phyloP scores from a whole-genome alignment of 805 yeast genomes.

The Ogataea neopini region DNA sequence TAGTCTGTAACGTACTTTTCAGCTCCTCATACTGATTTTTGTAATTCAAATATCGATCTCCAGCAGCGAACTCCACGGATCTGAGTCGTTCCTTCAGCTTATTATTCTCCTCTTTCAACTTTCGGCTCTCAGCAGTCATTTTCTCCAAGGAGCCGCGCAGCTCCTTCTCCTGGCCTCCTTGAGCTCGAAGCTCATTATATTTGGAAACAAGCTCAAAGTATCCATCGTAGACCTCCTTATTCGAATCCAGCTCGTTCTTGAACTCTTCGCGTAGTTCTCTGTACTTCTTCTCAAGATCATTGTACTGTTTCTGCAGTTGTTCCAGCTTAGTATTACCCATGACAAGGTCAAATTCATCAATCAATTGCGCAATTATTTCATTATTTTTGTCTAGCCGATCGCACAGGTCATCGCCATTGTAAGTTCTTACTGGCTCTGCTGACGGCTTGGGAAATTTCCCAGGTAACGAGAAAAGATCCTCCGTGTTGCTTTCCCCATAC shows the following conservation, averaged over 20 bases:
- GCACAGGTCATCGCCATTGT: background rate
- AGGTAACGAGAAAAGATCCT: conserved; percentile 15
- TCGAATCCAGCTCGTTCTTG: conserved; percentile 23
- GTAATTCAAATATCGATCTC: conserved; percentile 16
- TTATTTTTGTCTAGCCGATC: conserved; percentile 14
- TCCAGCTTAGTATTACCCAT: conserved; percentile 17
- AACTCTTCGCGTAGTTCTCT: conserved; percentile 27
- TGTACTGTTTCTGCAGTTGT: conserved; percentile 17
- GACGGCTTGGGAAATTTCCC: conserved; percentile 18
- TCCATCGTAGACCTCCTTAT: conserved; percentile 28
- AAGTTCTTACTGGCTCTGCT: background rate
- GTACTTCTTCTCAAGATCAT: conserved; percentile 20
- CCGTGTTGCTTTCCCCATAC: conserved; percentile 13
- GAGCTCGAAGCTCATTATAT: conserved; percentile 13
- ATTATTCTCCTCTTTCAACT: conserved; percentile 13
- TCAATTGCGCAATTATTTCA: conserved; percentile 11
- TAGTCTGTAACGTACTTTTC: conserved; percentile 12
- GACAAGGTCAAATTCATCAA: conserved; percentile 16
- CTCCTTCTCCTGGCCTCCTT: conserved; percentile 5
- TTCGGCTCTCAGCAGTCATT: conserved; percentile 12
- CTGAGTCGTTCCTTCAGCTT: conserved; percentile 7
- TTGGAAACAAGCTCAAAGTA: conserved; percentile 27
- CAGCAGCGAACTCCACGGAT: conserved; percentile 4
- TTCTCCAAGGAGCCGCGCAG: conserved; percentile 3
- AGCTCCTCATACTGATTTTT: conserved; percentile 23